Evolutionary conservation across 768 basidiomycete species (phyloP), one percentile per base, ranked within the genome.

Genomic region (Hygrophoropsis aurantiaca): DNA sequence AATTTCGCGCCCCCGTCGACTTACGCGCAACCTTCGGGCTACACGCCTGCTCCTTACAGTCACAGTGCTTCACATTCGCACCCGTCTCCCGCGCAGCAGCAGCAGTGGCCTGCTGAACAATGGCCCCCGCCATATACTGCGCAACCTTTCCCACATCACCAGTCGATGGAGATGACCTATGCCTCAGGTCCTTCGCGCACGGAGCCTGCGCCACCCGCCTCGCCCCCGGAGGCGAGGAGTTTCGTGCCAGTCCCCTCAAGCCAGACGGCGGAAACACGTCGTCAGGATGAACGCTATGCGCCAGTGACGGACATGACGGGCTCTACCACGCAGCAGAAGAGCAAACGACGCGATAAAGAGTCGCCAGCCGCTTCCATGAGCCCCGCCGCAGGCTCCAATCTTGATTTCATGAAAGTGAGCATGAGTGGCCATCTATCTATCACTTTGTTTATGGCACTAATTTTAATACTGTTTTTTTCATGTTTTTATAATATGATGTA

Each of bases 391-490:
- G 53, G 58, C 46, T 53, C 65, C 38, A 56, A 62, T 9, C 56
- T 76, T 15, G 75, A 77, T 54, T 77, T 74, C 53, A 43, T 52
- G 33, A 77, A 75, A 70, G 75, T 70, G 54, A 53, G 55, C n/a
- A 7, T n/a, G n/a, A n/a, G n/a, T n/a, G n/a, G n/a, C n/a, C n/a
- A n/a, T n/a, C n/a, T n/a, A n/a, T n/a, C n/a, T n/a, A n/a, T n/a
- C n/a, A n/a, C n/a, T n/a, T n/a, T n/a, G n/a, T n/a, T n/a, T n/a
- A n/a, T n/a, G n/a, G n/a, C n/a, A n/a, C n/a, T 10, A 9, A 35
- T 11, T 44, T 34, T 27, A 36, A 37, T 33, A 19, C 5, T 27
- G 44, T 34, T 49, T 23, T 34, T 27, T 35, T 44, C 26, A 34
- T 52, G 42, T 40, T 21, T 48, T 55, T 48, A 42, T 43, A 58